phyloP scores from a whole-genome alignment of 139 green algal genomes.

The Haematococcus sp. region DNA sequence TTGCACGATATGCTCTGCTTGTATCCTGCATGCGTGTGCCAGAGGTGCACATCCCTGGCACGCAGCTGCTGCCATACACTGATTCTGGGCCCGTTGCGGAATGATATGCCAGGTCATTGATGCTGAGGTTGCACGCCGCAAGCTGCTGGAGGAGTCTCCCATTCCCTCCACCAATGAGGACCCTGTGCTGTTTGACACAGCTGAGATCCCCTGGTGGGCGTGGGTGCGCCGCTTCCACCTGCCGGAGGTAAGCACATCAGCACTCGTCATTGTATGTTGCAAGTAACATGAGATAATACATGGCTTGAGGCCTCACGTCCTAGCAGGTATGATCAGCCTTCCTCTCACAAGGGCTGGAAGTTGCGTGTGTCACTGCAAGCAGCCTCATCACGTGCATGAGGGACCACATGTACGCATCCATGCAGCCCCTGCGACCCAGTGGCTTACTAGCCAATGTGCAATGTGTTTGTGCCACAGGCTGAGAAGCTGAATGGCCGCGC shows the following conservation, averaged over 20 bases:
- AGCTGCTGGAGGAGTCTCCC: constrained; percentile 80
- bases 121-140: constrained; percentile 85
- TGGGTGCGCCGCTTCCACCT: constrained; percentile 95
- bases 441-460: no score
- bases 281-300: no score
- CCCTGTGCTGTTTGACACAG: constrained; percentile 88
- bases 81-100: no score
- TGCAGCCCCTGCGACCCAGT: no score
- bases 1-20: not conserved
- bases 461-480: constrained; percentile 43
- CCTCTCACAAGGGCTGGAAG: not conserved
- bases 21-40: no score
- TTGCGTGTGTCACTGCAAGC: not conserved
- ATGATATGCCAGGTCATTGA: constrained; percentile 76
- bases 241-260: constrained; percentile 67
- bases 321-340: no score
- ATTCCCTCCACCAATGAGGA: constrained; percentile 85
- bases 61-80: no score
- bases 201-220: constrained; percentile 91
- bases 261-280: not conserved
- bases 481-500: constrained; percentile 95
- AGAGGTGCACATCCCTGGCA: no score
- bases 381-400: no score
- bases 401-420: no score
- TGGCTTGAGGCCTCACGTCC: no score